Percentiles rank a stretch among this genome's conserved stretches.
phyloP scores from a whole-genome alignment of 768 basidiomycete species.

The Dacryopinax primogenitus region DNA sequence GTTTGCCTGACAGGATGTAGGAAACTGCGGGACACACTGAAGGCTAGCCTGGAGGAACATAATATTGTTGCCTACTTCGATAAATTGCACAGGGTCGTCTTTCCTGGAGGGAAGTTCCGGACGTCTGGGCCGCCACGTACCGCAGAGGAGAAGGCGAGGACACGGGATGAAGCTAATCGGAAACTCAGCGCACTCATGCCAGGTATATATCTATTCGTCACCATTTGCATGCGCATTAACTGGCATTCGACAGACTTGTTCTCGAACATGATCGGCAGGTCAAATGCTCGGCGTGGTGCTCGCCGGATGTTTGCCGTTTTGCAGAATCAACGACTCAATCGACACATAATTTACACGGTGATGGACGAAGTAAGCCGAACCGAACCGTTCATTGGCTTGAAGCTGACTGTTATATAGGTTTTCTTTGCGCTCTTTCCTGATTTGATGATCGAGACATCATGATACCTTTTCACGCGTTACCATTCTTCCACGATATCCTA shows the following conservation, averaged over 20 bases:
- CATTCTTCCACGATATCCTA: not conserved
- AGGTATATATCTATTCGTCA: constrained; percentile 37
- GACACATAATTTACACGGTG: constrained; percentile 79
- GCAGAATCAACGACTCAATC: constrained; percentile 88
- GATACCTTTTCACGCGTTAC: constrained; percentile 9
- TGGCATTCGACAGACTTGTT: constrained; percentile 54
- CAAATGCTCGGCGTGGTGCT: constrained; percentile 86
- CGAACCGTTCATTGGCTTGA: not conserved
- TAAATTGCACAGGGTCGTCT: constrained; percentile 59
- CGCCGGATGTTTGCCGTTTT: constrained; percentile 84
- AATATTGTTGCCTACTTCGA: constrained; percentile 54
- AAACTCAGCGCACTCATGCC: constrained; percentile 86
- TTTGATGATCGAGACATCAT: constrained; percentile 12
- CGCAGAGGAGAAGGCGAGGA: constrained; percentile 62
- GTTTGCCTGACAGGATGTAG: constrained; percentile 30
- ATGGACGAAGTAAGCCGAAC: constrained; percentile 61
- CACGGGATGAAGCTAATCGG: constrained; percentile 75
- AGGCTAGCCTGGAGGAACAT: constrained; percentile 50
- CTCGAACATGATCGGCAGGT: constrained; percentile 95
- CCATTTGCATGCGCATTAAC: not conserved
- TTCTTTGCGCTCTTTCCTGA: constrained; percentile 53
- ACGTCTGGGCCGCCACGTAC: constrained; percentile 52
- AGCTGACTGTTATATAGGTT: constrained; percentile 29
- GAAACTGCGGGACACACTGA: constrained; percentile 73
- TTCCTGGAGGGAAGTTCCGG: constrained; percentile 73